Base-by-base conservation (phyloP, 768 basidiomycete genomes). In the Mycena sanguinolenta region DNA sequence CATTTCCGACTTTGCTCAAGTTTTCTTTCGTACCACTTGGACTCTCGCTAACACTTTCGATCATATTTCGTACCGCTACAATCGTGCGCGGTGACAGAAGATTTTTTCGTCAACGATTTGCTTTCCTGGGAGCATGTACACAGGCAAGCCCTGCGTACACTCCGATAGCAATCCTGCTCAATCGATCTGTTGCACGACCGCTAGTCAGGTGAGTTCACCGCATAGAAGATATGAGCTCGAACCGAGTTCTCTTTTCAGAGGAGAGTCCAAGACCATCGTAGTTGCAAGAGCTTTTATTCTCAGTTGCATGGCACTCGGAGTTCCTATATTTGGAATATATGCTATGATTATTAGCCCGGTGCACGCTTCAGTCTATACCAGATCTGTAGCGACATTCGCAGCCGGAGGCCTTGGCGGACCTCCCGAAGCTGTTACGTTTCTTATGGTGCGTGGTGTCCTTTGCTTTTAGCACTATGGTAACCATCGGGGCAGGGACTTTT, bases 291-390 rank as follows among this genome's bases (percentile, higher is more conserved):
- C 54, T 10, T 14, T 57, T 5, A 21, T 38, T n/a, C n/a, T n/a
- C n/a, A n/a, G n/a, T n/a, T n/a, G n/a, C n/a, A n/a, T n/a, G n/a
- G n/a, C 50, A 9, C 21, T 57, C 19, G 55, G 34, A 25, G 55
- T 57, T 21, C 55, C 55, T 5, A 9, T 25, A 23, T 57, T 57
- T 36, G 55, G 55, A 36, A 57, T 57, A 34, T 57, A 57, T 19
- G 32, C 55, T 34, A 36, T 57, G n/a, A 13, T 57, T 36, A 14
- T 57, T 13, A 38, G 34, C n/a, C 55, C 55, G 19, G 6, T 57
- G 14, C 17, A 13, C 21, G 55, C 55, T 4, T 19, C 19, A 13
- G 10, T 57, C 23, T 57, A 36, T 32, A 57, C 50, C 25, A 52
- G 50, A 52, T 52, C 50, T 27, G 50, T 52, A 13, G 25, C 50